Percentiles rank a stretch among this genome's conserved stretches.
Conservation (phyloP, 441 rosid genomes). For the Jatropha multifida region DNA sequence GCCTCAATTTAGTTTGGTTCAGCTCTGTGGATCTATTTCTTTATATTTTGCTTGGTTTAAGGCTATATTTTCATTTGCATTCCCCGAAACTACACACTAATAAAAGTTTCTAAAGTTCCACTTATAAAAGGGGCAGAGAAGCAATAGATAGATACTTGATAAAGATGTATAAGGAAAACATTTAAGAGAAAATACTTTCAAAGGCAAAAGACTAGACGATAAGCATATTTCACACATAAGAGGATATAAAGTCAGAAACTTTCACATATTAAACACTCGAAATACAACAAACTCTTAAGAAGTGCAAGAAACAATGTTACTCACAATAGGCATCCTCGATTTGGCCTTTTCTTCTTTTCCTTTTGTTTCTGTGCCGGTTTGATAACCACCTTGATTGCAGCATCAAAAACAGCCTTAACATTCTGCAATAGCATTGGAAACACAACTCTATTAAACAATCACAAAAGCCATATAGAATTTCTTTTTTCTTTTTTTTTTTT, state of each 20-base stretch:
- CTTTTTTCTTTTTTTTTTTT: background rate
- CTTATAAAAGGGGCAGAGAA: background rate
- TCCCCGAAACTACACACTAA: background rate
- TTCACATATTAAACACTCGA: background rate
- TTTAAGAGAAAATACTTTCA: background rate
- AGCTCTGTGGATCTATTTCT: background rate
- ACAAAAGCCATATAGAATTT: constrained; percentile 14
- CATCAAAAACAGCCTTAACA: constrained; percentile 95
- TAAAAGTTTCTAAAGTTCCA: background rate
- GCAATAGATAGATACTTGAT: background rate
- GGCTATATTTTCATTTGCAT: background rate
- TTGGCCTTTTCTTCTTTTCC: constrained; percentile 67
- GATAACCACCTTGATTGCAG: constrained; percentile 88
- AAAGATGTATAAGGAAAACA: background rate
- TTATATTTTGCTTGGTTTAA: background rate
- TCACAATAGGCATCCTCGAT: constrained; percentile 75
- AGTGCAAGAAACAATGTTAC: constrained; percentile 32
- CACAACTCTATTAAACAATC: background rate
- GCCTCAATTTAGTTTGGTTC: background rate
- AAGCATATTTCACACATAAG: background rate
- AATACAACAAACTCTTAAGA: constrained; percentile 10
- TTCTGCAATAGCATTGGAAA: constrained; percentile 48
- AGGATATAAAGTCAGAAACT: background rate
- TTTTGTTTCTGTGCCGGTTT: constrained; percentile 76
- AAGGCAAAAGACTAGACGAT: background rate